Base-by-base conservation (phyloP, 1,284 basidiomycete species). In the Trametes sp. region DNA sequence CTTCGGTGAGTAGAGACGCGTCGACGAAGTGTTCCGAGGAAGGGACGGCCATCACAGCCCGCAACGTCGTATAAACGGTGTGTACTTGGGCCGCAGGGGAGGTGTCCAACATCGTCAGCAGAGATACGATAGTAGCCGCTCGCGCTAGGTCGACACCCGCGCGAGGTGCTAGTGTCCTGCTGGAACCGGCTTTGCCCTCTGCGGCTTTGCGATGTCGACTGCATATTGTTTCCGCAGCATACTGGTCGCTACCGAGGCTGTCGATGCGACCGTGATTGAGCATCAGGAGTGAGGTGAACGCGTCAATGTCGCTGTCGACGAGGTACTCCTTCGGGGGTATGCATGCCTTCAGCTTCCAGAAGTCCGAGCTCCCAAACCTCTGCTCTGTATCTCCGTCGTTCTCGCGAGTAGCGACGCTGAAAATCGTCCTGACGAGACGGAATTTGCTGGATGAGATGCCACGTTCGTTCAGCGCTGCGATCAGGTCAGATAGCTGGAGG, bases 301-400 rank as follows among this genome's bases (percentile, higher is more conserved):
- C 90, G 53, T 87, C 80, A 5, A 89, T 81, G 65, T 94, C 92
- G 35, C 87, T 85, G 38, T 81, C 81, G 41, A 85, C 83, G 29
- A 92, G 75, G 28, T 82, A 76, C 3, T 80, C 76, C 1, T 68
- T 68, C 1, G 79, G 61, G 2, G 89, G 89, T 42, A 95, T 89
- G 67, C 83, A 87, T 21, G 87, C 85, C 71, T 93, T 94, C 69
- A 96, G 78, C 41, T 86, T 83, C 94, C 94, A 96, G 73, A 96
- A 95, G 65, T 90, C 87, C 2, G 79, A 79, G 55, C 75, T 77
- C 3, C 84, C 77, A 63, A 92, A 92, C 28, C 80, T 78, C 2
- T 73, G 73, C 57, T 77, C 74, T 6, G 74, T 74, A 16, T 74
- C 71, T 6, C 73, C 62, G 2, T 53, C 48, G 4, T 55, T 19